Base-by-base conservation (phyloP, 2,329 filamentous ascomycete genomes). In the Colletotrichum kahawae region DNA sequence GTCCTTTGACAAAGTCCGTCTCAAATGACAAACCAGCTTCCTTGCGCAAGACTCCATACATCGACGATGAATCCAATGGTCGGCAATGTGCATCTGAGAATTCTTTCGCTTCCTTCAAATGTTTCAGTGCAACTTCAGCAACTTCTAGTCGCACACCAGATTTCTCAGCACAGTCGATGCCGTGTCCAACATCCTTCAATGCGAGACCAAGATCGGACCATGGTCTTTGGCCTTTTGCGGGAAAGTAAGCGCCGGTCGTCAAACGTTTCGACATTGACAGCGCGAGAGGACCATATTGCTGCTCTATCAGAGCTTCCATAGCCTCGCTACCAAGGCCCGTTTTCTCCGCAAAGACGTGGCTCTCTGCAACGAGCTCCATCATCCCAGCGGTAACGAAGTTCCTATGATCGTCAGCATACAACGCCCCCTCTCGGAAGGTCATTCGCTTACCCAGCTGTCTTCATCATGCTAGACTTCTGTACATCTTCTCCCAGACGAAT, bases 151-250 rank as follows among this genome's bases (percentile, higher is more conserved):
- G 82, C 27, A 85, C 77, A 0, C 86, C 87, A 0, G 79, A 80
- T 2, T 83, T 81, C 63, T 81, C 80, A 2, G 88, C 89, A 33
- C 85, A 83, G 7, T 80, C 80, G 14, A 90, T 83, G 0, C 87
- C 88, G 77, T 89, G 87, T 0, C 85, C 84, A 0, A 90, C 88
- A 77, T 90, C 89, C 73, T 90, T 90, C 9, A 90, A 82, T 0
- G 87, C 89, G 5, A 90, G 80, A 27, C 85, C 84, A 4, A 90
- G 73, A 48, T 87, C 88, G 1, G 87, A 90, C 83, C 83, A 86
- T 3, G 88, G 88, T 33, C 82, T 78, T 31, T 84, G 78, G 0
- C 78, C 84, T 7, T 67, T 70, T 0, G 78, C 78, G 2, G 85
- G 85, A 76, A 83, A 80, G 65, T 86, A 86, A 10, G 84, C 83